Evolutionary conservation across 140 eudicot genomes (phyloP).

Genomic region (Cichorium intybus): DNA sequence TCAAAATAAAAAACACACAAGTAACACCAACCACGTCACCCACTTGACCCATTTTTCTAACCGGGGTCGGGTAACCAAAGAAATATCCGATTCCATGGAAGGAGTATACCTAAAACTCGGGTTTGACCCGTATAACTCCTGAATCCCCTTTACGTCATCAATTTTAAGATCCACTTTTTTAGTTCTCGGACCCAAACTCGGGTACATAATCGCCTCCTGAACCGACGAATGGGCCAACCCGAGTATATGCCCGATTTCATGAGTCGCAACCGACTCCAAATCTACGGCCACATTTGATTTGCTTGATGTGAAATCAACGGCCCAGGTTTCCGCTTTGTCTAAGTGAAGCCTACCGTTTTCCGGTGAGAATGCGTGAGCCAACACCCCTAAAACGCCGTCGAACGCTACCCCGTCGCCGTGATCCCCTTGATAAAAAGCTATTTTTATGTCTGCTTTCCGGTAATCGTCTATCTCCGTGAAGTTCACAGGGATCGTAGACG

Average conservation of each 20-base stretch:
- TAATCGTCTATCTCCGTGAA: conserved; percentile 51
- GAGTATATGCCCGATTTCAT: conserved; percentile 82
- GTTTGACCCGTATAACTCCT: conserved; percentile 68
- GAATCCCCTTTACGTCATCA: conserved; percentile 74
- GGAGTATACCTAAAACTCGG: conserved; percentile 57
- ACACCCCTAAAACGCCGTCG: conserved; percentile 73
- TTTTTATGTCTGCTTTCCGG: conserved; percentile 44
- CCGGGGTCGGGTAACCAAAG: conserved; percentile 27
- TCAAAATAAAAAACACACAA: conserved; percentile 24
- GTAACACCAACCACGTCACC: conserved; percentile 25
- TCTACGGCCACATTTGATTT: conserved; percentile 59
- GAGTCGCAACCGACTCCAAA: conserved; percentile 82
- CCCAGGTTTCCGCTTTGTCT: conserved; percentile 77
- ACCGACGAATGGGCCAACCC: conserved; percentile 79
- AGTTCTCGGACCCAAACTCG: conserved; percentile 62
- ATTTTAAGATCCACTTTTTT: conserved; percentile 52
- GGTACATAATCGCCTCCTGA: conserved; percentile 71
- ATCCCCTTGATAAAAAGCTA: conserved; percentile 67
- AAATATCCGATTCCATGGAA: conserved; percentile 52
- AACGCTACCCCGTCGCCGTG: conserved; percentile 94
- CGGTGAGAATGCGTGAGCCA: conserved; percentile 89
- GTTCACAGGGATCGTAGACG: conserved; percentile 62
- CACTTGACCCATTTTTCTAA: conserved; percentile 22
- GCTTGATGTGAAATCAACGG: conserved; percentile 47
- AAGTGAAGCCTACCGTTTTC: conserved; percentile 79